Percentiles rank a stretch among this genome's conserved stretches.
These are phyloP conservation scores for Limtongia smithiae DNA, from an alignment of 805 yeast species.

Conservation along the genomic window DNA sequence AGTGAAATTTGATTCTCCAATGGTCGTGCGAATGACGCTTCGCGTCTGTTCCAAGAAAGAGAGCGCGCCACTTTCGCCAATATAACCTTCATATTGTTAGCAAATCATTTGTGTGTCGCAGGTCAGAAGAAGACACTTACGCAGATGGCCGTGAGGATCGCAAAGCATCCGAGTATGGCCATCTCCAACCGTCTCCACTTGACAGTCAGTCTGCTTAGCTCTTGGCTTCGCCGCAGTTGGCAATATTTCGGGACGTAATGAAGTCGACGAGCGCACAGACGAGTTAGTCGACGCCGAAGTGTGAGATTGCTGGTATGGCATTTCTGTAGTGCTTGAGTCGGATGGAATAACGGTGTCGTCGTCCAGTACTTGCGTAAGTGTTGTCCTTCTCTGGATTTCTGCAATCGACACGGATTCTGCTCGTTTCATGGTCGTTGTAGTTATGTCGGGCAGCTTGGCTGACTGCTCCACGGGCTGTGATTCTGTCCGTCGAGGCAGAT, in stretches of 20 bases:
- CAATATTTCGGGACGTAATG: background rate
- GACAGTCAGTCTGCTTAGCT: slow-evolving; percentile 4
- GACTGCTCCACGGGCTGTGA: no score
- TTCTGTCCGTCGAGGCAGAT: background rate
- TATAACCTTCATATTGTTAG: slow-evolving; percentile 29
- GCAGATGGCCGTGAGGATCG: slow-evolving; percentile 40
- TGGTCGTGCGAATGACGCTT: slow-evolving; percentile 37
- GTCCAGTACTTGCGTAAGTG: no score
- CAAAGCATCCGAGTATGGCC: slow-evolving; percentile 36
- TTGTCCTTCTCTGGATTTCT: no score
- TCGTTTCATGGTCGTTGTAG: no score
- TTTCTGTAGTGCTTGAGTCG: no score
- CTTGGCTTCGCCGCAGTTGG: background rate
- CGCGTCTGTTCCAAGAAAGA: slow-evolving; percentile 44
- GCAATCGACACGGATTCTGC: no score
- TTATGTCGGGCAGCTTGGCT: no score
- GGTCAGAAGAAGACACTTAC: slow-evolving; percentile 19
- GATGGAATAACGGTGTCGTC: no score
- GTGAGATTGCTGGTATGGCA: no score
- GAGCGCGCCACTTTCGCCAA: slow-evolving; percentile 45
- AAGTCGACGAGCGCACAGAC: no score
- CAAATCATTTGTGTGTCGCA: background rate
- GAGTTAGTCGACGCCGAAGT: no score
- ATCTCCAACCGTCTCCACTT: slow-evolving; percentile 21
- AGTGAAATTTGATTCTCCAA: slow-evolving; percentile 40